Evolutionary conservation across 768 basidiomycete species (phyloP).

Genomic region (Lactarius indigo): DNA sequence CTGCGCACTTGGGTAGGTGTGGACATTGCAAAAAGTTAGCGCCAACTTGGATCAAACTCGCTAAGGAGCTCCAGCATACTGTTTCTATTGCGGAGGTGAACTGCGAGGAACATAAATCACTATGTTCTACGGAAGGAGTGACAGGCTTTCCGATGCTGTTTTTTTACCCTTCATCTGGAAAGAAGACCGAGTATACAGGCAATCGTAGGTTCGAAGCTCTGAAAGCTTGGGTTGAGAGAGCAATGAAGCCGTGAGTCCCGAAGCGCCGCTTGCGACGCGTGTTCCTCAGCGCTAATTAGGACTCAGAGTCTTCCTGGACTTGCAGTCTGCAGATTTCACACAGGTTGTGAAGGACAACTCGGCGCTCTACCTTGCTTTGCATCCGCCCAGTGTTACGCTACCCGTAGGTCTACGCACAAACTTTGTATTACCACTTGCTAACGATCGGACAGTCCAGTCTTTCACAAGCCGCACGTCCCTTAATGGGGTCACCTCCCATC

Average conservation of each 20-base stretch:
- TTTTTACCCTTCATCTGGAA: constrained; percentile 52
- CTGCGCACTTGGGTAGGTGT: constrained; percentile 48
- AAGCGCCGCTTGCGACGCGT: background rate
- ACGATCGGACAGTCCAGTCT: constrained; percentile 44
- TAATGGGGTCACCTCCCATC: constrained; percentile 48
- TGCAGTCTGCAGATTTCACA: constrained; percentile 44
- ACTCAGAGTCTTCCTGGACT: constrained; percentile 36
- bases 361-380: constrained; percentile 60
- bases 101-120: constrained; percentile 68
- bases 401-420: constrained; percentile 33
- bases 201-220: constrained; percentile 69
- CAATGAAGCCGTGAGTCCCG: constrained; percentile 59
- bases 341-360: constrained; percentile 42
- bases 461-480: constrained; percentile 50
- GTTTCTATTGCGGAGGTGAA: constrained; percentile 84
- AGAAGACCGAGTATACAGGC: constrained; percentile 71
- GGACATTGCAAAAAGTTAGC: constrained; percentile 96
- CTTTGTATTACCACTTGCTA: background rate
- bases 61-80: constrained; percentile 60
- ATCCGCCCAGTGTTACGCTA: constrained; percentile 34
- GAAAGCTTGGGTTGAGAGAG: constrained; percentile 70
- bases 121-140: constrained; percentile 68
- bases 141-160: constrained; percentile 81
- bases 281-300: constrained; percentile 6
- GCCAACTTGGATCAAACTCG: constrained; percentile 76